phyloP scores from a whole-genome alignment of 805 yeast species.

The Lachancea fermentati region DNA sequence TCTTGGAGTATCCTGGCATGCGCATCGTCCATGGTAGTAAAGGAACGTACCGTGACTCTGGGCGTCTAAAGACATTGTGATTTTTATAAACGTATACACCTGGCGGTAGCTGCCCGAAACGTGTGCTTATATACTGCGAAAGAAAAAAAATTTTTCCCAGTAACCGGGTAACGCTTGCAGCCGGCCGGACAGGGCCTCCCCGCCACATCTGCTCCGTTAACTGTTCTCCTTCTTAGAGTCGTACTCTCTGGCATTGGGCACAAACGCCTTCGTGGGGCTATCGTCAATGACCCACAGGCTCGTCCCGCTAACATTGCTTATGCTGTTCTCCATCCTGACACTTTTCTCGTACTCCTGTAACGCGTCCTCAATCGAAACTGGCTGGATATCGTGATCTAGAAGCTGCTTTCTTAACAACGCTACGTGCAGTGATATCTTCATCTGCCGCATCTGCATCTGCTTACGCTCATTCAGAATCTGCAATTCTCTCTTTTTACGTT shows the following conservation, averaged over 20 bases:
- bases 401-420: constrained; percentile 61
- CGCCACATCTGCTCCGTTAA: too few species aligned
- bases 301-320: constrained; percentile 50
- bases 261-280: constrained; percentile 39
- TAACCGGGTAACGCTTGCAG: background rate
- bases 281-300: constrained; percentile 56
- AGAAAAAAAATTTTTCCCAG: too few species aligned
- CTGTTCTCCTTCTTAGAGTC: too few species aligned
- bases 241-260: constrained; percentile 61
- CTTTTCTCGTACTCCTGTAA: constrained; percentile 49
- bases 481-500: constrained; percentile 46
- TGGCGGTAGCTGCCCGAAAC: background rate
- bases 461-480: constrained; percentile 49
- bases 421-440: constrained; percentile 61
- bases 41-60: constrained; percentile 47
- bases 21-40: constrained; percentile 13
- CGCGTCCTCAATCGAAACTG: constrained; percentile 50
- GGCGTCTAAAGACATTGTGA: constrained; percentile 63
- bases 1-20: constrained; percentile 13
- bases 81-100: constrained; percentile 20
- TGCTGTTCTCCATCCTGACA: constrained; percentile 53
- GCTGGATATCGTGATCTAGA: constrained; percentile 50
- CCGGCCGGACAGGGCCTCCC: background rate
- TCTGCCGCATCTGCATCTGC: constrained; percentile 42
- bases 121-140: background rate